These are phyloP conservation scores for Leonotis leonurus DNA, from an alignment of 257 asterid genomes.

Conservation along the genomic window DNA sequence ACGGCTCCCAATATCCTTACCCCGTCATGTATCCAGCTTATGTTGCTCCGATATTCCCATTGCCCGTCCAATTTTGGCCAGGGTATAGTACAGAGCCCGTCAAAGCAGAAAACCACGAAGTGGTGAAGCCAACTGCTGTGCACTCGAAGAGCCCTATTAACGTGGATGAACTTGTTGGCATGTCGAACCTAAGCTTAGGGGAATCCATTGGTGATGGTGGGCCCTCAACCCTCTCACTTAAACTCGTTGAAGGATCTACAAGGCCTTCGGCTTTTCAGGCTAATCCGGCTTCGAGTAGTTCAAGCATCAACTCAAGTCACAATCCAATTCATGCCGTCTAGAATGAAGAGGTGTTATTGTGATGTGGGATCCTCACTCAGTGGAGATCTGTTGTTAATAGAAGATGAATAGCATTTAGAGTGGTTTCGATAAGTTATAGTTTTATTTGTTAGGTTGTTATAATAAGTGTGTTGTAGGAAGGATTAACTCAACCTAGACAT, in stretches of 20 bases:
- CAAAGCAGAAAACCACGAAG: conserved; percentile 66
- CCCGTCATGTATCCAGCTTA: conserved; percentile 78
- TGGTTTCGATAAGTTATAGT: conserved; percentile 18
- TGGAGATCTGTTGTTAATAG: conserved; percentile 31
- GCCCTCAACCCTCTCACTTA: conserved; percentile 55
- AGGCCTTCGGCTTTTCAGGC: conserved; percentile 98
- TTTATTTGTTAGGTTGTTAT: conserved; percentile 25
- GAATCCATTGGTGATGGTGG: conserved; percentile 55
- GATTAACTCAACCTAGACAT: conserved; percentile 20
- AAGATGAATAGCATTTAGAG: conserved; percentile 30
- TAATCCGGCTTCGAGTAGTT: conserved; percentile 48
- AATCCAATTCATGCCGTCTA: conserved; percentile 76
- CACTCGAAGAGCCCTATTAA: conserved; percentile 80
- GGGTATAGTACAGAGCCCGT: conserved; percentile 49
- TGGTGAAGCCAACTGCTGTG: conserved; percentile 90
- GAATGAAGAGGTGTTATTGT: conserved; percentile 5
- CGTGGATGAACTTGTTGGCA: conserved; percentile 82
- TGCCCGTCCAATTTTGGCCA: conserved; percentile 71
- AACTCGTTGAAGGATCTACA: conserved; percentile 65
- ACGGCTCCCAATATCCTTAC: conserved; percentile 50
- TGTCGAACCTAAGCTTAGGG: conserved; percentile 84
- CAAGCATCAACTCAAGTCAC: conserved; percentile 62
- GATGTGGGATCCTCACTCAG: conserved; percentile 17
- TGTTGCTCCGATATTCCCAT: conserved; percentile 60
- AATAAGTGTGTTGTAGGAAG: conserved; percentile 38